Evolutionary conservation across 441 rosid genomes (phyloP).

Genomic region (Gossypium trilobum): DNA sequence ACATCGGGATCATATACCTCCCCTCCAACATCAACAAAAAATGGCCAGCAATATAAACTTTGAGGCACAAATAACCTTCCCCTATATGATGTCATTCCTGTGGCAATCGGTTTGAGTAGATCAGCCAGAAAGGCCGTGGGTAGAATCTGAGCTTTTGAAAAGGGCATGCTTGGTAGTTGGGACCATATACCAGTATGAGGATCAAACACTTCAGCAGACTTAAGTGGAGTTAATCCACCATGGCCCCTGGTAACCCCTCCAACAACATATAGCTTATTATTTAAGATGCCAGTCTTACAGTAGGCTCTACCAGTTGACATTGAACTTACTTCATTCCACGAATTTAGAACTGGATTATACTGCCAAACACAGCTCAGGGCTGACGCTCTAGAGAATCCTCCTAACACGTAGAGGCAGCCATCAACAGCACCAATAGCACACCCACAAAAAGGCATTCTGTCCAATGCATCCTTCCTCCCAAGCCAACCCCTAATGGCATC

Average conservation of each 20-base stretch:
- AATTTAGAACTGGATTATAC: constrained; percentile 54
- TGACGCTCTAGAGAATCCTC: constrained; percentile 60
- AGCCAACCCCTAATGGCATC: constrained; percentile 60
- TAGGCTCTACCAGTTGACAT: constrained; percentile 73
- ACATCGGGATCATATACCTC: constrained; percentile 69
- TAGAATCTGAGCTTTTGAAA: constrained; percentile 62
- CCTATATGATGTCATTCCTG: constrained; percentile 82
- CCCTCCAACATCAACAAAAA: constrained; percentile 91
- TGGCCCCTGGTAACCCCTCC: constrained; percentile 67
- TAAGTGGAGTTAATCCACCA: constrained; percentile 66
- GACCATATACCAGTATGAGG: constrained; percentile 54
- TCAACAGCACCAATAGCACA: constrained; percentile 58
- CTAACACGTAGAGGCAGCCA: constrained; percentile 69
- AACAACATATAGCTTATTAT: constrained; percentile 64
- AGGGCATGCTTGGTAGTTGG: constrained; percentile 78
- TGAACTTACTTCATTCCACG: constrained; percentile 58
- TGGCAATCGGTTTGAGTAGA: constrained; percentile 76
- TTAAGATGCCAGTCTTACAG: constrained; percentile 61
- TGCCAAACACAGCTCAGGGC: constrained; percentile 57
- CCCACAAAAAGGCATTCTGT: constrained; percentile 61
- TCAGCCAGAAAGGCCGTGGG: constrained; percentile 77
- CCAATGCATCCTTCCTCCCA: constrained; percentile 43
- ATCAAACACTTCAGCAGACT: constrained; percentile 76
- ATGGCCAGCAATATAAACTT: constrained; percentile 87
- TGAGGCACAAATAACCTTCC: constrained; percentile 82